Percentiles rank a stretch among this genome's conserved stretches.
Conservation (phyloP, 306 rosid genomes). For the Abrus precatorius region DNA sequence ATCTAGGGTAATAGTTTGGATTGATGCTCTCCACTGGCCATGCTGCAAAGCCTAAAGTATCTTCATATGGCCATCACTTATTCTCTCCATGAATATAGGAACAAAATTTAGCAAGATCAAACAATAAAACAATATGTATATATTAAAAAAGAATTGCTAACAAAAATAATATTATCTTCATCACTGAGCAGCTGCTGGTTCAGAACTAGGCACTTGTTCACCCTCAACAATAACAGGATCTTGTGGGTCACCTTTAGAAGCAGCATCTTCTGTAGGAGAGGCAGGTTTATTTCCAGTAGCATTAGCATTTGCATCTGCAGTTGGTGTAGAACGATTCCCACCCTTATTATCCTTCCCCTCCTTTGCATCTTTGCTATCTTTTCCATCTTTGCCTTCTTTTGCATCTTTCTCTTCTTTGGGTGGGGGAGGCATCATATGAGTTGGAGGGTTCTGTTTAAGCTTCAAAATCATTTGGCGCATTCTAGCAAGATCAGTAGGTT, state of each 20-base stretch:
- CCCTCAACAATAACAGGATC: conserved; percentile 51
- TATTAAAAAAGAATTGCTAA: conserved; percentile 38
- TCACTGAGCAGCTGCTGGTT: conserved; percentile 58
- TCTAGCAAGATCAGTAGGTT: conserved; percentile 91
- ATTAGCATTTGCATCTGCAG: conserved; percentile 37
- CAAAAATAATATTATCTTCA: conserved; percentile 34
- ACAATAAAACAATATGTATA: conserved; percentile 35
- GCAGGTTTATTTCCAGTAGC: conserved; percentile 45
- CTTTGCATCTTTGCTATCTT: conserved; percentile 48
- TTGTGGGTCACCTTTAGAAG: conserved; percentile 57
- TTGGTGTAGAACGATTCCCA: conserved; percentile 57
- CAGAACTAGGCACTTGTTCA: conserved; percentile 48
- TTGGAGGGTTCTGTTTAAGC: conserved; percentile 86
- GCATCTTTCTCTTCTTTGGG: conserved; percentile 66
- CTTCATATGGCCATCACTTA: conserved; percentile 59
- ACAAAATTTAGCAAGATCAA: conserved; percentile 32
- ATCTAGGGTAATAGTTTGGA: conserved; percentile 52
- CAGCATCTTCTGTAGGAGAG: conserved; percentile 56
- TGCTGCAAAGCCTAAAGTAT: conserved; percentile 57
- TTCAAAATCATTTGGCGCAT: conserved; percentile 84
- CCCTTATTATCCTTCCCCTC: conserved; percentile 48
- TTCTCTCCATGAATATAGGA: conserved; percentile 65
- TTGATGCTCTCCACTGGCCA: conserved; percentile 52
- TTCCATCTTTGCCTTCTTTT: conserved; percentile 55
- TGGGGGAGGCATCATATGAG: conserved; percentile 91